Percentiles rank a stretch among this genome's conserved stretches.
Conservation (phyloP, 495 filamentous ascomycete genomes). For the Trichoderma virens region DNA sequence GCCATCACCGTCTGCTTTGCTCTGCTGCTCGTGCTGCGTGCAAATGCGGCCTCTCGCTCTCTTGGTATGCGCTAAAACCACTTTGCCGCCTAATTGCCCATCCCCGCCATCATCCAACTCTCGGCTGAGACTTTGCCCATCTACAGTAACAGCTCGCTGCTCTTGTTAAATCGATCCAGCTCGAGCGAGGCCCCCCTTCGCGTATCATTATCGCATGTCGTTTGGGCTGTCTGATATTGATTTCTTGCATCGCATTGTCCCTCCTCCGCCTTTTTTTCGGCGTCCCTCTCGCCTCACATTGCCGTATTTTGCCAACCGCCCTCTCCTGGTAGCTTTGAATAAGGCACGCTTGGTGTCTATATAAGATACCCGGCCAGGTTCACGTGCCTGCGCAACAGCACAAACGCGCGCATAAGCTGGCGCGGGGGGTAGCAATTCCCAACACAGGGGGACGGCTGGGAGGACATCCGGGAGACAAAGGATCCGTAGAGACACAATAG, state of each 20-base stretch:
- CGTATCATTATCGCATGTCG: background rate
- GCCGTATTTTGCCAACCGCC: background rate
- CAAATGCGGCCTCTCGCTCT: background rate
- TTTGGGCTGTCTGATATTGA: background rate
- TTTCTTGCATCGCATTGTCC: background rate
- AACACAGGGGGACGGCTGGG: background rate
- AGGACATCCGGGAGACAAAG: background rate
- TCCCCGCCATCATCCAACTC: background rate
- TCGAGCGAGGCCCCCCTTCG: background rate
- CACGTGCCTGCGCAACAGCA: conserved; percentile 5
- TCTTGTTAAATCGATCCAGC: background rate
- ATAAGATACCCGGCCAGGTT: background rate
- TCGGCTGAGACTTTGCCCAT: background rate
- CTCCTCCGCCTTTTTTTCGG: background rate
- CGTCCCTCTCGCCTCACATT: background rate
- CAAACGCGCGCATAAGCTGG: conserved; percentile 6
- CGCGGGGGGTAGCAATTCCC: background rate
- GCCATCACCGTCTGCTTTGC: background rate
- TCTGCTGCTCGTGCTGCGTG: too few species aligned
- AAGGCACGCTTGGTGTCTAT: background rate
- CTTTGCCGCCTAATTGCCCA: conserved; percentile 6
- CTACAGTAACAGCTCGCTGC: background rate
- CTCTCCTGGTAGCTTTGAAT: background rate
- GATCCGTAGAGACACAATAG: conserved; percentile 1
- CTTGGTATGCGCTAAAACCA: background rate